Evolutionary conservation across 768 basidiomycete species (phyloP).

Genomic region (Pilatotrama ljubarskyi): DNA sequence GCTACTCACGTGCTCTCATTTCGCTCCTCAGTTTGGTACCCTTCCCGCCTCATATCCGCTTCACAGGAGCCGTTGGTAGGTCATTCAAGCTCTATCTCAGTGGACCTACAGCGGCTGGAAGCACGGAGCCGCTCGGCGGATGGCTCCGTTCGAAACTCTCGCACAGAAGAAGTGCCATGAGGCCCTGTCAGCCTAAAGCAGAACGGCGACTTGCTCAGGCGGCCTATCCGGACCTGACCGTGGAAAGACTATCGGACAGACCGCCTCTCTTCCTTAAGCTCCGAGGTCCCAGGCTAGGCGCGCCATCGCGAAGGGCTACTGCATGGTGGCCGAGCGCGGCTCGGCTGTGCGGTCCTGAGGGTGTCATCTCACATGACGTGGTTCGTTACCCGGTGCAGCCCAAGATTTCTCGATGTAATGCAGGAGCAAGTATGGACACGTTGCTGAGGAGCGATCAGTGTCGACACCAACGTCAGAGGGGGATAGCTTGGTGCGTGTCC

Average conservation of each 20-base stretch:
- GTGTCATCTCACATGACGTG: conserved; percentile 1
- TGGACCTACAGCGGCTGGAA: conserved; percentile 24
- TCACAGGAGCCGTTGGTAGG: conserved; percentile 1
- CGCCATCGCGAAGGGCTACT: neutral
- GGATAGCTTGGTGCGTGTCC: neutral
- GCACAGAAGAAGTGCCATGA: conserved; percentile 9
- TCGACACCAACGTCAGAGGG: neutral
- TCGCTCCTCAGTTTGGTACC: neutral
- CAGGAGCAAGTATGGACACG: neutral
- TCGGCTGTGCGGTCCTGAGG: conserved; percentile 14
- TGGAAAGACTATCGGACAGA: conserved; percentile 16
- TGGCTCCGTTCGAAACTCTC: conserved; percentile 3
- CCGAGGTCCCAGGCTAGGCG: conserved; percentile 9
- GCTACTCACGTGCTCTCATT: conserved; percentile 5
- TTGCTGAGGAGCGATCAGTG: neutral
- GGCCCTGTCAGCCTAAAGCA: conserved; percentile 10
- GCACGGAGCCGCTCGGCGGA: conserved; percentile 19
- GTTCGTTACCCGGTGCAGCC: no score
- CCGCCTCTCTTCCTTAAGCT: neutral
- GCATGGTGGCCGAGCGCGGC: conserved; percentile 8
- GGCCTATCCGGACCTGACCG: conserved; percentile 9
- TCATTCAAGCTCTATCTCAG: conserved; percentile 5
- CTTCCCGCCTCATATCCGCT: neutral
- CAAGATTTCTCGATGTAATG: neutral
- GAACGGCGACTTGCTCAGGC: conserved; percentile 20